Evolutionary conservation across 2,329 filamentous ascomycete species (phyloP).

Genomic region (Sphaceloma murrayae): DNA sequence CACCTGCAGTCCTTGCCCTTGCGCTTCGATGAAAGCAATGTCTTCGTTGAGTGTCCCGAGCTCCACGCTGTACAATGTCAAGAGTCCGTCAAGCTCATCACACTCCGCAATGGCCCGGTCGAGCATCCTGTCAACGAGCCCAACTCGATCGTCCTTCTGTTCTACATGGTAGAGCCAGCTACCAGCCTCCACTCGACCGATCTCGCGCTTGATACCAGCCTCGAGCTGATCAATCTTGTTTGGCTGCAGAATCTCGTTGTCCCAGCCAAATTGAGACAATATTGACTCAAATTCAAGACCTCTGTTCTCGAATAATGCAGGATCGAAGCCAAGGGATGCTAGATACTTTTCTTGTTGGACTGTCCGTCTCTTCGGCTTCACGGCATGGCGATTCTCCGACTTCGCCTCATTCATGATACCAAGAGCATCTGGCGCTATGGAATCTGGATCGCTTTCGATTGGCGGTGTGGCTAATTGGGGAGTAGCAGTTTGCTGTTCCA

Average conservation of each 20-base stretch:
- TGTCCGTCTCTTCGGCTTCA: conserved; percentile 45
- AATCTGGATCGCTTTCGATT: neutral
- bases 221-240: conserved; percentile 73
- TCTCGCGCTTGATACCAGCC: conserved; percentile 72
- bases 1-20: conserved; percentile 92
- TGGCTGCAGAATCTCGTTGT: conserved; percentile 63
- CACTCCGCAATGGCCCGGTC: conserved; percentile 90
- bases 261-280: conserved; percentile 82
- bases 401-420: conserved; percentile 6
- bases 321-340: conserved; percentile 66
- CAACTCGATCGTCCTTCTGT: conserved; percentile 82
- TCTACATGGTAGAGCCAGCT: conserved; percentile 78
- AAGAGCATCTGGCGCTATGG: conserved; percentile 10
- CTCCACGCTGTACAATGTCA: conserved; percentile 92
- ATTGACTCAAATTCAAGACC: conserved; percentile 73
- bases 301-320: conserved; percentile 62
- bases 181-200: conserved; percentile 82
- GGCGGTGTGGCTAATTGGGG: neutral
- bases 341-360: conserved; percentile 74
- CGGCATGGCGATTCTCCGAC: conserved; percentile 3
- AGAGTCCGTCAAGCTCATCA: conserved; percentile 86
- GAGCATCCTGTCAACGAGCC: conserved; percentile 74
- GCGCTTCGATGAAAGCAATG: conserved; percentile 93
- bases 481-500: neutral
- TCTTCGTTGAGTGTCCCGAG: conserved; percentile 89